Evolutionary conservation across 2,329 filamentous ascomycete species (phyloP).

Genomic region (Rhynchosporium secalis): DNA sequence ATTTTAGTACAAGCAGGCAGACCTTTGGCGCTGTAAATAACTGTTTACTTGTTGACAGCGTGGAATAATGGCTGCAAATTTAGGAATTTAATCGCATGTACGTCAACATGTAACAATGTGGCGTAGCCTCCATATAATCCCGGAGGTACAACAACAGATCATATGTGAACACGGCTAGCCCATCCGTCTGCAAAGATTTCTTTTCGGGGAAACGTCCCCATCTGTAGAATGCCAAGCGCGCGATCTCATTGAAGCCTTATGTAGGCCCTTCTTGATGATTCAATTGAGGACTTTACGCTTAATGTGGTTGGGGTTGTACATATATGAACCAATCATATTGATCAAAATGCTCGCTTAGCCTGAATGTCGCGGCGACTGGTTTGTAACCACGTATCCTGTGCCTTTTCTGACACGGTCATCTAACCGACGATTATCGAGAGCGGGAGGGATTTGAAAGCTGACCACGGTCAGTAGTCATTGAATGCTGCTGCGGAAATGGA

Average conservation of each 20-base stretch:
- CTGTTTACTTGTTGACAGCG: too few relatives aligned
- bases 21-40: too few relatives aligned
- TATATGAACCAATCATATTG: not conserved
- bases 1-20: too few relatives aligned
- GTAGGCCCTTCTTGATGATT: not conserved
- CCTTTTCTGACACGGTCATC: not conserved
- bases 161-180: not conserved
- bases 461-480: not conserved
- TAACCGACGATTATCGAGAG: not conserved
- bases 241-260: not conserved
- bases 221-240: not conserved
- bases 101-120: not conserved
- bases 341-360: slow-evolving; percentile 9
- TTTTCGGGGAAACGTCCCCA: not conserved
- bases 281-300: not conserved
- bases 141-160: not conserved
- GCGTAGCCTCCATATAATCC: not conserved
- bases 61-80: not conserved
- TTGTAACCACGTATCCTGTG: not conserved
- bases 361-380: not conserved
- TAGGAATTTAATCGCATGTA: not conserved
- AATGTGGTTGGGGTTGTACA: not conserved
- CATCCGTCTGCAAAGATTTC: not conserved
- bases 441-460: not conserved
- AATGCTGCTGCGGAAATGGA: not conserved